phyloP scores from a whole-genome alignment of 2,329 filamentous ascomycete genomes.

The Phialophora expanda region DNA sequence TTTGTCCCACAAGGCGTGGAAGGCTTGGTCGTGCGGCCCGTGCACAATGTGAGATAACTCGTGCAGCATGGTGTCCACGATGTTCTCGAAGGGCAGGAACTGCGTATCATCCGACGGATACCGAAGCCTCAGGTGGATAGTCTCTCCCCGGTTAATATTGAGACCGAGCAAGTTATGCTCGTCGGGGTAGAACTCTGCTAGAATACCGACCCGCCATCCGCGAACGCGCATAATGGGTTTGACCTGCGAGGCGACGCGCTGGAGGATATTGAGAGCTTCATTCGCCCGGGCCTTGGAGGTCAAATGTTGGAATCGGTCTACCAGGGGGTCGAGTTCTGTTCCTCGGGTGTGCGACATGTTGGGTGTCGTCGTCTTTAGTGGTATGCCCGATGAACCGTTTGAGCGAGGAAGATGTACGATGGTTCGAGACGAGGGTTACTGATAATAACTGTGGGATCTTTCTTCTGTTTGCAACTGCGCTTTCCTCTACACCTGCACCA shows the following conservation, averaged over 20 bases:
- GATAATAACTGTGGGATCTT: neutral
- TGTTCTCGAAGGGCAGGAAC: slow-evolving; percentile 79
- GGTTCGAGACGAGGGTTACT: neutral
- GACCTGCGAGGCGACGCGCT: slow-evolving; percentile 82
- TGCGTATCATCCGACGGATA: slow-evolving; percentile 74
- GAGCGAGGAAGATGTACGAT: neutral
- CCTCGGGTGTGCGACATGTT: slow-evolving; percentile 26
- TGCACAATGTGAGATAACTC: slow-evolving; percentile 87
- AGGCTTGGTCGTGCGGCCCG: slow-evolving; percentile 80
- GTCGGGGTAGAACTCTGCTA: slow-evolving; percentile 84
- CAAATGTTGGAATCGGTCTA: slow-evolving; percentile 60
- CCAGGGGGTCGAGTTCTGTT: slow-evolving; percentile 54
- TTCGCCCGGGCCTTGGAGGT: slow-evolving; percentile 54
- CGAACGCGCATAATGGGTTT: slow-evolving; percentile 94
- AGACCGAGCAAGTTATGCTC: slow-evolving; percentile 77
- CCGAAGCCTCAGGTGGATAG: slow-evolving; percentile 81
- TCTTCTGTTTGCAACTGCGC: neutral
- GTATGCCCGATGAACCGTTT: neutral
- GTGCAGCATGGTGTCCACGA: slow-evolving; percentile 91
- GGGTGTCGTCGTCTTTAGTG: neutral
- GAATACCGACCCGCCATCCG: slow-evolving; percentile 75
- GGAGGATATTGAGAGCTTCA: slow-evolving; percentile 67
- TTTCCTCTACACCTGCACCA: neutral
- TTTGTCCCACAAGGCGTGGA: slow-evolving; percentile 87
- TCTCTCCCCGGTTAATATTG: slow-evolving; percentile 76